Evolutionary conservation across 2,329 filamentous ascomycete species (phyloP), one percentile per base, ranked within the genome.

Genomic region (Calonectria fujianensis): DNA sequence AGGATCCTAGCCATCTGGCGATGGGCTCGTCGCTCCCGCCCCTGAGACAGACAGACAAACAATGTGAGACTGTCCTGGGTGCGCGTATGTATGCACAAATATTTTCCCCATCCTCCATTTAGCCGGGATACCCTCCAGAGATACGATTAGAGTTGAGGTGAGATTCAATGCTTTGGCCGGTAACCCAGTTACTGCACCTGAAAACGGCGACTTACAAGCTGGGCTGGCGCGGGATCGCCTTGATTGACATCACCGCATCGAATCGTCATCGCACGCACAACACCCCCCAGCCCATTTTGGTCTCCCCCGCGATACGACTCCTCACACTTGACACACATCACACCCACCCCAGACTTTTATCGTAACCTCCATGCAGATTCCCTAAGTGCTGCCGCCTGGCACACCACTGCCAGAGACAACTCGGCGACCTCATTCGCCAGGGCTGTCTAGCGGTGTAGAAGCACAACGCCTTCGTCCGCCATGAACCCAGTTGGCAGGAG

Each of bases 321-420:
- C 69, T 61, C 68, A 45, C 52, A 71, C 70, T 59, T 59, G 52
- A 67, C 61, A 67, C 70, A 52, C 72, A 45, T 57, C 41, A 67
- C 18, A 48, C 70, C 59, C 66, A 65, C 71, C 71, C 71, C 48
- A 64, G 57, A 57, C 48, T 73, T 73, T 54, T 68, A 65, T 73
- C 66, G 50, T 27, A 72, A 63, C 65, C 64, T 52, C 54, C 51
- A 61, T 66, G 63, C 52, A 65, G 64, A 67, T 39, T 37, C 70
- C 70, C 39, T n/a, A 59, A 50, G 31, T 39, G 52, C 52, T 72
- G 63, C 70, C 70, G 29, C 73, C 77, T 72, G 74, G 70, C 75
- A 76, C 78, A 80, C 78, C 78, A 76, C 70, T 68, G 76, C 75
- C 78, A 74, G 77, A 73, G 69, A 64, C 76, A 41, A 74, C 48